Evolutionary conservation across 805 yeast species (phyloP).

Genomic region (Ogataea nonfermentans): DNA sequence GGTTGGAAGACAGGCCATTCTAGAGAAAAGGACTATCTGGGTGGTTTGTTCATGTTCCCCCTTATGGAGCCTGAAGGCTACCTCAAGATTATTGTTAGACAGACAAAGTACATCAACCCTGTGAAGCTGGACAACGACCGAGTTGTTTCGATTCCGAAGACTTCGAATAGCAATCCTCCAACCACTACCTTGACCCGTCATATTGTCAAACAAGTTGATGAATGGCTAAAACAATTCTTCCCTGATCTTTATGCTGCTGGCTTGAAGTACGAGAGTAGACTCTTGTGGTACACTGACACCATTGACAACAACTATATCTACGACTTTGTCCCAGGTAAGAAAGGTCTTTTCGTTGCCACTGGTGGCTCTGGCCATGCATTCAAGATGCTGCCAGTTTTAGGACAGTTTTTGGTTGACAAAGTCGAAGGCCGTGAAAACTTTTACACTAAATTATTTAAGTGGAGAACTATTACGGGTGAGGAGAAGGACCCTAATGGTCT

Average conservation of each 20-base stretch:
- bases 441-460: slow-evolving; percentile 32
- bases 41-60: slow-evolving; percentile 38
- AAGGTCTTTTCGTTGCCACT: slow-evolving; percentile 32
- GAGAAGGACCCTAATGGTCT: slow-evolving; percentile 31
- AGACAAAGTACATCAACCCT: slow-evolving; percentile 37
- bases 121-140: slow-evolving; percentile 19
- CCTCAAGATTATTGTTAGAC: slow-evolving; percentile 37
- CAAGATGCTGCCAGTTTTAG: slow-evolving; percentile 36
- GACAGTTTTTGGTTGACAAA: slow-evolving; percentile 32
- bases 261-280: slow-evolving; percentile 25
- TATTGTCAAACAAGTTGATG: slow-evolving; percentile 28
- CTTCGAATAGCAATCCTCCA: slow-evolving; percentile 17
- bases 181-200: slow-evolving; percentile 27
- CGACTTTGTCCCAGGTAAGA: slow-evolving; percentile 34
- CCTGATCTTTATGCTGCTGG: slow-evolving; percentile 30
- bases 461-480: slow-evolving; percentile 32
- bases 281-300: slow-evolving; percentile 36
- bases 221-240: slow-evolving; percentile 27
- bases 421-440: slow-evolving; percentile 33
- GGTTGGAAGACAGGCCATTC: slow-evolving; percentile 36
- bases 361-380: slow-evolving; percentile 40
- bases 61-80: slow-evolving; percentile 35
- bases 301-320: slow-evolving; percentile 33
- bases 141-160: slow-evolving; percentile 33
- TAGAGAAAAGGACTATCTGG: slow-evolving; percentile 30